Evolutionary conservation across 208 protist species (phyloP).

Genomic region (Crithidia acanthocephali): DNA sequence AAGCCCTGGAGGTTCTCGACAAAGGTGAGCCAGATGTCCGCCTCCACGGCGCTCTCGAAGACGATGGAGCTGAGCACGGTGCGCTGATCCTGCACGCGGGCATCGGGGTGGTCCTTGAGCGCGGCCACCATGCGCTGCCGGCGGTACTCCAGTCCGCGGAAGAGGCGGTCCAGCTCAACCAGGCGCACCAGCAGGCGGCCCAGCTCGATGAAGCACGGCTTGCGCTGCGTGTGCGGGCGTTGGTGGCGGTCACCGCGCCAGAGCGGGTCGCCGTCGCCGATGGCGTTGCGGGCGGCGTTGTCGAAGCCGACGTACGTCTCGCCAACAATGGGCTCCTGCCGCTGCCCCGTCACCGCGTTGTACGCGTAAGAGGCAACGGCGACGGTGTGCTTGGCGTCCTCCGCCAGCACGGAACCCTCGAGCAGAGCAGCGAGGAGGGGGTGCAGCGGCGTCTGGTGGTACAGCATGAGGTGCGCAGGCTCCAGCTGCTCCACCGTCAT

Average conservation of each 20-base stretch:
- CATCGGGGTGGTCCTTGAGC: constrained; percentile 61
- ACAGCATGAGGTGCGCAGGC: constrained; percentile 83
- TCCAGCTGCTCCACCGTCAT: constrained; percentile 79
- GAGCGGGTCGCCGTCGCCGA: constrained; percentile 65
- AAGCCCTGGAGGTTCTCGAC: constrained; percentile 46
- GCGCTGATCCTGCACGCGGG: constrained; percentile 68
- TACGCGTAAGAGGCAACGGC: constrained; percentile 75
- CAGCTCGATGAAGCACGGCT: constrained; percentile 86
- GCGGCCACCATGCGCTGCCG: constrained; percentile 66
- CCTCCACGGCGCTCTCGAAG: constrained; percentile 76
- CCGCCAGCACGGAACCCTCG: constrained; percentile 57
- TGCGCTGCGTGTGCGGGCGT: constrained; percentile 56
- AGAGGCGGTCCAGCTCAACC: constrained; percentile 80
- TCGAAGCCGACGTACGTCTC: constrained; percentile 76
- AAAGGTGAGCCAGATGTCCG: constrained; percentile 81
- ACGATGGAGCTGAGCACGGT: constrained; percentile 56
- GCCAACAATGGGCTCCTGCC: constrained; percentile 60
- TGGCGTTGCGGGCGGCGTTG: constrained; percentile 39
- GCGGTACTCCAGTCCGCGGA: constrained; percentile 70
- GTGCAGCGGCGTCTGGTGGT: constrained; percentile 77
- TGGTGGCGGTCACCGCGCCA: constrained; percentile 44
- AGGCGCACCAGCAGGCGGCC: constrained; percentile 79
- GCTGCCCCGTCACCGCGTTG: constrained; percentile 65
- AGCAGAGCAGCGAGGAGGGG: constrained; percentile 73
- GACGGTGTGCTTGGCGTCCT: constrained; percentile 59